These are phyloP conservation scores for Melampsora larici-populina DNA, from an alignment of 1,284 basidiomycete genomes.

Conservation along the genomic window DNA sequence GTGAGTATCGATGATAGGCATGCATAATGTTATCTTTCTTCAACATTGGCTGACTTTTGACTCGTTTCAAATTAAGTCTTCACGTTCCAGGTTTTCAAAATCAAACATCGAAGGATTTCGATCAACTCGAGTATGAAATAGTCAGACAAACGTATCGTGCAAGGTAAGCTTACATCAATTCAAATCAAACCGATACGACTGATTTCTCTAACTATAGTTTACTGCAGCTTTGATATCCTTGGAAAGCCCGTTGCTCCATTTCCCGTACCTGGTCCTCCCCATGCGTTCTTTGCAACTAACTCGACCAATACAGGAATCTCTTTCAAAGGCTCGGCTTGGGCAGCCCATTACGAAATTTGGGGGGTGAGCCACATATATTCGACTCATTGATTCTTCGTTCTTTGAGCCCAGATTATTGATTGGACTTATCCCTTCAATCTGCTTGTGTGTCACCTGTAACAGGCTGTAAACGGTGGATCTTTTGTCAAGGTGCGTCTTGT, in stretches of 20 bases:
- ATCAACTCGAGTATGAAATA: slow-evolving; percentile 13
- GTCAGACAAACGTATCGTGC: slow-evolving; percentile 28
- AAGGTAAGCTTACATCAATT: neutral
- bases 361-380: slow-evolving; percentile 8
- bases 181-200: neutral
- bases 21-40: neutral
- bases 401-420: neutral
- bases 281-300: slow-evolving; percentile 22
- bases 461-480: neutral
- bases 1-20: neutral
- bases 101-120: slow-evolving; percentile 33
- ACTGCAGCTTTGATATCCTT: slow-evolving; percentile 17
- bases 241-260: neutral
- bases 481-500: neutral
- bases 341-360: slow-evolving; percentile 34
- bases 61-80: neutral
- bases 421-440: neutral
- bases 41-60: neutral
- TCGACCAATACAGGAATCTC: slow-evolving; percentile 15
- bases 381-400: neutral
- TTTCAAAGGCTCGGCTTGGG: slow-evolving; percentile 27
- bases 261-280: slow-evolving; percentile 18
- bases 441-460: neutral
- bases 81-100: slow-evolving; percentile 38
- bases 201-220: neutral